Evolutionary conservation across 805 yeast species (phyloP).

Genomic region (Barnettozyma botsteinii): DNA sequence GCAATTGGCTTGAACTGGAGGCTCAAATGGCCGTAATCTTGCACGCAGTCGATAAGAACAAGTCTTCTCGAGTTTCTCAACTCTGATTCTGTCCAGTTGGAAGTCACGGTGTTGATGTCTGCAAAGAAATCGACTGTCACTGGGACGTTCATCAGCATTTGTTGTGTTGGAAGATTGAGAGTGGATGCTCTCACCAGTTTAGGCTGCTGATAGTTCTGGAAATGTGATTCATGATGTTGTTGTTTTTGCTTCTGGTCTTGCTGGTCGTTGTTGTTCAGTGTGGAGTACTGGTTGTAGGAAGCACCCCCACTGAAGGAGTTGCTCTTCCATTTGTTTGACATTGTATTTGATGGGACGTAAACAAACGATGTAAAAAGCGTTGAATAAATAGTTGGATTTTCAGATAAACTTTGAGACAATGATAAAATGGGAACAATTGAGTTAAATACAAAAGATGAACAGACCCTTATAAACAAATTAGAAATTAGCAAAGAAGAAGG

Average conservation of each 20-base stretch:
- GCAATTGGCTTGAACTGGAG: slow-evolving; percentile 35
- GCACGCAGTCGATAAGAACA: slow-evolving; percentile 39
- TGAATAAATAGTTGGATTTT: too few relatives aligned
- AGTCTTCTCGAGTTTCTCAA: slow-evolving; percentile 38
- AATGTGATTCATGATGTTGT: slow-evolving; percentile 3
- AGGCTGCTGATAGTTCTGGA: slow-evolving; percentile 1
- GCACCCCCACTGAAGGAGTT: slow-evolving; percentile 2
- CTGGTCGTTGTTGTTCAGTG: slow-evolving; percentile 5
- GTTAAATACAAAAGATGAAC: too few relatives aligned
- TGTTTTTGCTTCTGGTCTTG: too few relatives aligned
- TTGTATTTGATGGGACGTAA: neutral
- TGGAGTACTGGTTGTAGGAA: neutral
- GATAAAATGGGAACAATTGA: too few relatives aligned
- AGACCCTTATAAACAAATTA: too few relatives aligned
- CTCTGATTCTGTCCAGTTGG: slow-evolving; percentile 45
- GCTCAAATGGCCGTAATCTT: slow-evolving; percentile 29
- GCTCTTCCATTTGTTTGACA: slow-evolving; percentile 6
- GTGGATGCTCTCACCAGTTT: slow-evolving; percentile 15
- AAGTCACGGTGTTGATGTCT: slow-evolving; percentile 28
- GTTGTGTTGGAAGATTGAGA: slow-evolving; percentile 3
- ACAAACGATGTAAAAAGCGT: neutral
- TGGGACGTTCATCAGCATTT: slow-evolving; percentile 11
- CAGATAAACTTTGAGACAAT: too few relatives aligned
- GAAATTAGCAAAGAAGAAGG: too few relatives aligned
- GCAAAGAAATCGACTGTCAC: slow-evolving; percentile 16